Base-by-base conservation (phyloP, 1,284 basidiomycete species). In the Cronartium quercuum region DNA sequence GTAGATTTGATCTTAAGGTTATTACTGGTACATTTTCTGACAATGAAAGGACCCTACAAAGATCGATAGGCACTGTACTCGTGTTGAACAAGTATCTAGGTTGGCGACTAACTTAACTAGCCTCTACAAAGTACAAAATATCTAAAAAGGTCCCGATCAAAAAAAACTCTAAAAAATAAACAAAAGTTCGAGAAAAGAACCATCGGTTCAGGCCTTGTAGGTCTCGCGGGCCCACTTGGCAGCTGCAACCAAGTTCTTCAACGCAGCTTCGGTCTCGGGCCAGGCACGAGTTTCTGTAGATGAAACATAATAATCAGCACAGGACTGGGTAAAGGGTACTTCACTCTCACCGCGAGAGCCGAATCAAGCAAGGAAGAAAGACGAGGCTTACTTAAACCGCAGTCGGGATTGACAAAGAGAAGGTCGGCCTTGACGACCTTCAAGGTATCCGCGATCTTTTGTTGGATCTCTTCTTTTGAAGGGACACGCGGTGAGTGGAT, bases 401-500 rank as follows among this genome's bases (percentile, higher is more conserved):
- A 85, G 83, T 91, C 90, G 77, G 96, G 95, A 88, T 98, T 98
- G 84, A 98, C 86, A 83, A 94, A 91, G 83, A 75, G 61, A 35
- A 75, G 60, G 66, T 61, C 66, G 13, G 73, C 44, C 37, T 68
- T 75, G 38, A 75, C 73, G 35, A 41, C 73, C 66, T 75, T 68
- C 55, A 75, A 55, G 87, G 95, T 94, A 78, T 88, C 84, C 83
- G 88, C 87, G 83, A 98, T 87, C 81, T 94, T 91, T 80, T 95
- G 90, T 85, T 90, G 90, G 86, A 98, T 95, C 86, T 99, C 96
- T 83, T 94, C 87, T 80, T 89, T 88, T 76, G 88, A 86, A 73
- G 96, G 96, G 77, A 99, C 92, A 88, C 96, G 94, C 78, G 95
- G 95, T 80, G 94, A 98, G 87, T 98, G 96, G 84, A 98, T 97